Evolutionary conservation across 2,329 filamentous ascomycete genomes (phyloP), one percentile per base, ranked within the genome.

Genomic region (Fusarium annulatum): DNA sequence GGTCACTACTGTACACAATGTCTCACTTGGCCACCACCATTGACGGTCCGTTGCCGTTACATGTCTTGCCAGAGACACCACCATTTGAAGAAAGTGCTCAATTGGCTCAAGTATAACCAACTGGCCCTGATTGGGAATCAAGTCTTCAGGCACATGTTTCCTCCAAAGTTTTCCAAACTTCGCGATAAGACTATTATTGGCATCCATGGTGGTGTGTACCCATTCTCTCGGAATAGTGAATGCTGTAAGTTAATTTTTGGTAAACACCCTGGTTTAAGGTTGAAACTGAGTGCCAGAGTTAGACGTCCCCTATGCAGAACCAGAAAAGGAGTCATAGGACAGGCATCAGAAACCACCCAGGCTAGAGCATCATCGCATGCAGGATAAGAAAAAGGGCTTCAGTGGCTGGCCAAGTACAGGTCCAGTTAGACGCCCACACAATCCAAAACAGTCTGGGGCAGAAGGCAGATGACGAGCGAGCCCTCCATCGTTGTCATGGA

Each of bases 91-190:
- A 15, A 41, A 28, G n/a, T 49, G 39, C 26, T 21, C 49, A 45
- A 68, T 72, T 72, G 62, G 42, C 30, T 34, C 41, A 55, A 43
- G 63, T 28, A 58, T 45, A 61, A 45, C 41, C 53, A 69, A 64
- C 69, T 66, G 65, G 61, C 46, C 73, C 64, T 45, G 49, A 73
- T 64, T 68, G 19, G 60, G 61, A 64, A 63, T 56, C 41, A 58
- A 70, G 72, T 77, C 75, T 75, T 76, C 60, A 77, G 75, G 69
- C 71, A 62, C 41, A 62, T 49, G 52, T 68, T 61, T 48, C 42
- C 23, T 53, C 62, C 46, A 52, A 49, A 61, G 45, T 43, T 61
- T 60, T 30, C 45, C 23, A n/a, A 56, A 39, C 30, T 57, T 36
- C 42, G 43, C 33, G 16, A 57, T 39, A 33, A 38, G 30, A 23